Evolutionary conservation across 2,329 filamentous ascomycete genomes (phyloP), one percentile per base, ranked within the genome.

Genomic region (Escovopsis sp.): DNA sequence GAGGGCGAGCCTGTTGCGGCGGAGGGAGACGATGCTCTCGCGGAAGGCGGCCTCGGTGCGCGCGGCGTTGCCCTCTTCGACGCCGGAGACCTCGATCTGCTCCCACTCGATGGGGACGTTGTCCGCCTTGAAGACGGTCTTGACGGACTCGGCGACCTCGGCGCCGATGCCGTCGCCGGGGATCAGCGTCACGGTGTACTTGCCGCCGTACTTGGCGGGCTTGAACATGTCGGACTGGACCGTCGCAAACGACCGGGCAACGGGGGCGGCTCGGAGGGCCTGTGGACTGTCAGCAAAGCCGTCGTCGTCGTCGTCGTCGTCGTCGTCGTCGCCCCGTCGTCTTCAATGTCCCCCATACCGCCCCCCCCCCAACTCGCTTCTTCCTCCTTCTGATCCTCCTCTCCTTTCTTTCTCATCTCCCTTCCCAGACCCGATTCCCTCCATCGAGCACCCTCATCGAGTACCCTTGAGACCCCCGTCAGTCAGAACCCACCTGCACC

Each of bases 101-200:
- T 98, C 90, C 88, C 90, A 96, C 65, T 94, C 86, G 53, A 98
- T 79, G 54, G 90, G 90, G 36, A 94, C 88, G 58, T 94, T 96
- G 70, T 96, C 88, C 59, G 88, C 87, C 76, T 94, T 96, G 79
- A 96, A 96, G 62, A 98, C 81, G 49, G 88, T 92, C 79, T 94
- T 94, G 61, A 98, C 88, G 44, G 85, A 90, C 67, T 96, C 87
- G 52, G 88, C 86, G 43, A 96, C 87, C 68, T 98, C 90, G 61
- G 85, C 84, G 62, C 90, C 90, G 59, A 98, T 94, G 70, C 90
- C 90, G 55, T 98, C 90, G 75, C 88, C 90, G 61, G 90, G 90
- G 60, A 98, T 96, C 55, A 98, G 72, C 45, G 88, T 94, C 51
- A 94, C 88, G 27, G 90, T 98, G 74, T 96, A 98, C 70, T 96